phyloP scores from a whole-genome alignment of 257 asterid species.

The Euphrasia confusa region DNA sequence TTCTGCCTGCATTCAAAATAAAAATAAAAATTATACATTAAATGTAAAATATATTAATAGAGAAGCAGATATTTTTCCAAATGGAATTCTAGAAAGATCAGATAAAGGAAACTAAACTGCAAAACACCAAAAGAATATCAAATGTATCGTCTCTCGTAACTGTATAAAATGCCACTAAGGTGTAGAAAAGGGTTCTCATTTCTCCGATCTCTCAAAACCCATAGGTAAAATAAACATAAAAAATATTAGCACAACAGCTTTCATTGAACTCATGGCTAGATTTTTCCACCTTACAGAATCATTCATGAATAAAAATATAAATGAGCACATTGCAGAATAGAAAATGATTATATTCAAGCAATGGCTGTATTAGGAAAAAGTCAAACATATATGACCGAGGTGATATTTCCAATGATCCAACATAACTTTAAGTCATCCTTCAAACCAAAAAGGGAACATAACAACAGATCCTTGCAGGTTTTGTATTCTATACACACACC shows the following conservation, averaged over 20 bases:
- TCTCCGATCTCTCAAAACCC: neutral
- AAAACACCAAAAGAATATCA: neutral
- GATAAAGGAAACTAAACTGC: neutral
- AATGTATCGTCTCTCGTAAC: neutral
- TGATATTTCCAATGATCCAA: neutral
- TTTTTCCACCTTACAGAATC: neutral
- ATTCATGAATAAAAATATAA: neutral
- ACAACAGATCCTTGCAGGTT: neutral
- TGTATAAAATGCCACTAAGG: neutral
- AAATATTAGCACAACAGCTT: neutral
- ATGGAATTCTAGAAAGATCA: neutral
- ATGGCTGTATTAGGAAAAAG: neutral
- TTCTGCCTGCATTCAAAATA: conserved; percentile 43
- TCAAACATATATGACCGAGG: neutral
- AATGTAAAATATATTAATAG: neutral
- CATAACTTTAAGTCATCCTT: neutral
- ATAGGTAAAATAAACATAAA: neutral
- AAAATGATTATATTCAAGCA: too few species aligned
- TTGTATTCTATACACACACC: neutral
- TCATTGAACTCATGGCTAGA: neutral
- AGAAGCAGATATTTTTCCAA: neutral
- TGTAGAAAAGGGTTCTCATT: neutral
- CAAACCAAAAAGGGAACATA: neutral
- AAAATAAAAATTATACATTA: neutral
- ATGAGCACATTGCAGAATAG: neutral